Evolutionary conservation across 805 yeast genomes (phyloP).

Genomic region (Pichia cephalocereana): DNA sequence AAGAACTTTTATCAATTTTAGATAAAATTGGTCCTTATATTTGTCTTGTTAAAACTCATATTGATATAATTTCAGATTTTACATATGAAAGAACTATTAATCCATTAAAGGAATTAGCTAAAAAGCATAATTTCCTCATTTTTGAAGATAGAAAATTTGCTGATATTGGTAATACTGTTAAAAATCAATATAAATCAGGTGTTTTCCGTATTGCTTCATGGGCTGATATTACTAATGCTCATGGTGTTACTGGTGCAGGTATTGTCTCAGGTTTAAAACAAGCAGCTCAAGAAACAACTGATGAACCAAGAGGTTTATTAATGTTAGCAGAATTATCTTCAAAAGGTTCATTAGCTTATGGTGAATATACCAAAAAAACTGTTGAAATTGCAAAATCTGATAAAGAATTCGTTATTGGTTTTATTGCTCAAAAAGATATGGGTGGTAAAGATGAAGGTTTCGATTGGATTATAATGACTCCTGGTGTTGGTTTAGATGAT

Average conservation of each 20-base stretch:
- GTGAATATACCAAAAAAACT: constrained; percentile 80
- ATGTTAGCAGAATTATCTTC: constrained; percentile 96
- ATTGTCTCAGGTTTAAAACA: constrained; percentile 81
- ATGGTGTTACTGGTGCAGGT: constrained; percentile 94
- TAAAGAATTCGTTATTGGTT: constrained; percentile 88
- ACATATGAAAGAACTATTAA: constrained; percentile 66
- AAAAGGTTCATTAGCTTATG: constrained; percentile 87
- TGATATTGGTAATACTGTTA: constrained; percentile 96
- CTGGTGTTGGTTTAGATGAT: constrained; percentile 97
- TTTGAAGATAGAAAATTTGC: constrained; percentile 98
- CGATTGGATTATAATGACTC: constrained; percentile 96
- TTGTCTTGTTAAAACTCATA: constrained; percentile 88
- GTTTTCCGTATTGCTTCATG: constrained; percentile 82
- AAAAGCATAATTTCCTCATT: constrained; percentile 79
- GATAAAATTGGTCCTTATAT: constrained; percentile 86
- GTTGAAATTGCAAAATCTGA: constrained; percentile 81
- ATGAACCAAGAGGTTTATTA: constrained; percentile 78
- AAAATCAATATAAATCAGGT: constrained; percentile 87
- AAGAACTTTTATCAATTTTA: constrained; percentile 59
- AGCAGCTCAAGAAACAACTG: constrained; percentile 62
- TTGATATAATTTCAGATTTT: constrained; percentile 88
- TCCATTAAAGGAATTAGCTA: constrained; percentile 64
- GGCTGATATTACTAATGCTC: constrained; percentile 97
- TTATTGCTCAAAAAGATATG: constrained; percentile 88
- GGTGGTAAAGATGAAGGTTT: constrained; percentile 76